Percentiles rank a stretch among this genome's conserved stretches.
phyloP scores from a whole-genome alignment of 306 rosid species.

The Rubus idaeus region DNA sequence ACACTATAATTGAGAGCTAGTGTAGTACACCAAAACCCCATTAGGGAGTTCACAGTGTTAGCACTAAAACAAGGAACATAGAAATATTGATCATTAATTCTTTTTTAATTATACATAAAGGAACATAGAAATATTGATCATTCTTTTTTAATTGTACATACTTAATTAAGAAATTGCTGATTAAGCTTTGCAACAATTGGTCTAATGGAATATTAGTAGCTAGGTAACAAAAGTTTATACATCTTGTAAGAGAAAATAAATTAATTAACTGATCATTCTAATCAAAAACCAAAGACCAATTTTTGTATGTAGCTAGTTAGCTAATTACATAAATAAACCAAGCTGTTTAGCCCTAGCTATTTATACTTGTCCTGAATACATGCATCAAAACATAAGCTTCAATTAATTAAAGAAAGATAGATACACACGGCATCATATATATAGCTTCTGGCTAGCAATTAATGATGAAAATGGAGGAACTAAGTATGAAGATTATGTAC shows the following conservation, averaged over 20 bases:
- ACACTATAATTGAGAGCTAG: conserved; percentile 1
- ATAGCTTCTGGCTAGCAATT: background rate
- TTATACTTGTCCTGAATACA: background rate
- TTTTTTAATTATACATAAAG: background rate
- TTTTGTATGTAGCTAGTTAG: background rate
- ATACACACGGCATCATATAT: background rate
- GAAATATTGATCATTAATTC: conserved; percentile 1
- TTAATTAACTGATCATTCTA: background rate
- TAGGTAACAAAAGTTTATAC: background rate
- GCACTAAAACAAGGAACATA: conserved; percentile 32
- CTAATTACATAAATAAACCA: background rate
- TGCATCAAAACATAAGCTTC: background rate
- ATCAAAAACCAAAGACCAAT: background rate
- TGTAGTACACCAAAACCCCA: conserved; percentile 27
- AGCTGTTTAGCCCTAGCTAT: background rate
- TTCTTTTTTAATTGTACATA: background rate
- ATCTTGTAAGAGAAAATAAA: background rate
- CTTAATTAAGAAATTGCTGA: background rate
- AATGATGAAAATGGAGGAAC: background rate
- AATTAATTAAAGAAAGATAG: too few species aligned
- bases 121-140: too few species aligned
- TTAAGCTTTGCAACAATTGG: background rate
- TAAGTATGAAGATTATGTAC: background rate
- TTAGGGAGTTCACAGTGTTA: conserved; percentile 28
- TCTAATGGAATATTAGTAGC: background rate